These are phyloP conservation scores for Cutaneotrichosporon mucoides DNA, from an alignment of 1,284 basidiomycete species.

Conservation along the genomic window DNA sequence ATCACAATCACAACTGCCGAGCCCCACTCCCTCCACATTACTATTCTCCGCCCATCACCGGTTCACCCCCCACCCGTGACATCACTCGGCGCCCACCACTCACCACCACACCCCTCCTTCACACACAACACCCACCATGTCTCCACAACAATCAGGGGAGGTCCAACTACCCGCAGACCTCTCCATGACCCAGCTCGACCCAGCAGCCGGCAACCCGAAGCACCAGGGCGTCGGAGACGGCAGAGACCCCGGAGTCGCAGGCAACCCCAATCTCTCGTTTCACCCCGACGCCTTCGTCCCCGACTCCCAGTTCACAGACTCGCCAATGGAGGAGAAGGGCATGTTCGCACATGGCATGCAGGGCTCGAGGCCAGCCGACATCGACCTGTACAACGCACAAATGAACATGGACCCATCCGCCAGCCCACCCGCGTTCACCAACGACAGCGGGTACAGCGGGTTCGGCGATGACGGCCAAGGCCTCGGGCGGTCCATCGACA, in stretches of 20 bases:
- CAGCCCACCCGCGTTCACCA: background rate
- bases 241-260: background rate
- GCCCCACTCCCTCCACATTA: background rate
- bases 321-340: slow-evolving; percentile 4
- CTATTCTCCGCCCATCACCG: background rate
- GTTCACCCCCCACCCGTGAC: background rate
- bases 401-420: background rate
- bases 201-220: background rate
- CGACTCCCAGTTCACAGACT: background rate
- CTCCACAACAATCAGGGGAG: background rate
- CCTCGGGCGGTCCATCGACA: background rate
- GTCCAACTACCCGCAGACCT: background rate
- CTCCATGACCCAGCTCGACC: slow-evolving; percentile 9
- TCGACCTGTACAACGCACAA: background rate
- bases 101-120: background rate
- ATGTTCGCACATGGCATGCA: background rate
- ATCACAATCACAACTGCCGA: no score
- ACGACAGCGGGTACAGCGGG: no score
- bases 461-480: slow-evolving; percentile 1
- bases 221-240: background rate
- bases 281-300: background rate
- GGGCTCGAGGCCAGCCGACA: background rate
- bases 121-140: background rate
- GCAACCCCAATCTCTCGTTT: background rate
- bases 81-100: no score